Evolutionary conservation across 2,329 filamentous ascomycete species (phyloP).

Genomic region (Penicillium sp.): DNA sequence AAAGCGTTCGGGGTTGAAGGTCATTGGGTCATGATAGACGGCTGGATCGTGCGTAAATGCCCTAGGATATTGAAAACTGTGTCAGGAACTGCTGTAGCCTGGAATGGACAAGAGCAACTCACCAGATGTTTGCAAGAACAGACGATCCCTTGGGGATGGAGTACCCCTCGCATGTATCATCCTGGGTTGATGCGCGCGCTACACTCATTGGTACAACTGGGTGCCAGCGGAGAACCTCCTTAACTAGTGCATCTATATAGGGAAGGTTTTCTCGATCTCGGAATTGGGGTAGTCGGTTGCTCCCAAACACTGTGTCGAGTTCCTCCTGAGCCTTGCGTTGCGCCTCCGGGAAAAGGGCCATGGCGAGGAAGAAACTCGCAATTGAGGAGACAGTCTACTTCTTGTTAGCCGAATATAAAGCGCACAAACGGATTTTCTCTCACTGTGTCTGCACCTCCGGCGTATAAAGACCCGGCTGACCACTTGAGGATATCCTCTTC

Average conservation of each 20-base stretch:
- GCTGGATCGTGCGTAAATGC: conserved; percentile 41
- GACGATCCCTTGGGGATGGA: conserved; percentile 37
- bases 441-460: conserved; percentile 44
- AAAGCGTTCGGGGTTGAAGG: conserved; percentile 47
- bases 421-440: not conserved
- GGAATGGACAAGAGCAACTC: not conserved
- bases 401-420: not conserved
- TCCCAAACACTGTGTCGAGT: conserved; percentile 36
- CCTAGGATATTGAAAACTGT: conserved; percentile 23
- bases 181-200: not conserved
- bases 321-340: conserved; percentile 48
- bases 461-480: conserved; percentile 42
- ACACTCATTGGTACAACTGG: not conserved
- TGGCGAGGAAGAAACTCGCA: conserved; percentile 49
- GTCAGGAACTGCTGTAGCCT: not conserved
- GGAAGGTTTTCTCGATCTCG: conserved; percentile 33
- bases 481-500: conserved; percentile 33
- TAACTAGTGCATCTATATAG: not conserved
- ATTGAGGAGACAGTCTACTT: conserved; percentile 41
- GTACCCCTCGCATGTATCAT: not conserved
- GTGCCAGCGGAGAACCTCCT: conserved; percentile 1
- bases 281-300: conserved; percentile 30
- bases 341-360: conserved; percentile 49
- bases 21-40: conserved; percentile 36
- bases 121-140: conserved; percentile 40